Conservation (phyloP, 306 rosid genomes). For the Trifolium repens region DNA sequence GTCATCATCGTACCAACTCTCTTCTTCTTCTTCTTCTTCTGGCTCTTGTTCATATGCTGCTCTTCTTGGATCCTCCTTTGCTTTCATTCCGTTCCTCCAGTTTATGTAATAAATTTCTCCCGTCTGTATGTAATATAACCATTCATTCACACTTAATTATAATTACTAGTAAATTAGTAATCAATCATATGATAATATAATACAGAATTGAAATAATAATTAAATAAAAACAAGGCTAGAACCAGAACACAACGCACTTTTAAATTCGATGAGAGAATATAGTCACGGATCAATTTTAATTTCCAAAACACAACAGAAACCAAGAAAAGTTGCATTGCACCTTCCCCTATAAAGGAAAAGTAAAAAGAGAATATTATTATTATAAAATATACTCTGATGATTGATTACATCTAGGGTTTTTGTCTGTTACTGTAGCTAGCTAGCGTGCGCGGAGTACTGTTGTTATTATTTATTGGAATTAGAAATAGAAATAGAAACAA, state of each 20-base stretch:
- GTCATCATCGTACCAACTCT: constrained; percentile 79
- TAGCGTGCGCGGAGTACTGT: constrained; percentile 11
- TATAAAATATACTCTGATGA: background rate
- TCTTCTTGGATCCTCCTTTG: constrained; percentile 85
- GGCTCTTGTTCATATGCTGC: constrained; percentile 54
- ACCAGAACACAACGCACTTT: no score
- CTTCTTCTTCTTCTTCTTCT: constrained; percentile 61
- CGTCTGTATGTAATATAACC: constrained; percentile 53
- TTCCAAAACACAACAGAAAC: background rate
- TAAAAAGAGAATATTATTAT: background rate
- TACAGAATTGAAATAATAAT: no score
- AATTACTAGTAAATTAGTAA: background rate
- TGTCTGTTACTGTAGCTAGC: constrained; percentile 12
- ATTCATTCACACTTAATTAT: no score
- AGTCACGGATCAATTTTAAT: background rate
- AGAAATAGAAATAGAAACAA: no score
- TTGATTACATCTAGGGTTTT: constrained; percentile 36
- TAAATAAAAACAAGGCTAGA: background rate
- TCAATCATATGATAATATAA: no score
- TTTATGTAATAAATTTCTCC: constrained; percentile 96
- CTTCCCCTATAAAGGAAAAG: constrained; percentile 20
- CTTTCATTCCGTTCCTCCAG: constrained; percentile 95
- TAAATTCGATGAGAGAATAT: background rate
- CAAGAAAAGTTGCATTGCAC: constrained; percentile 32
- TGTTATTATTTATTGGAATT: constrained; percentile 7